Percentiles rank a stretch among this genome's conserved stretches.
phyloP scores from a whole-genome alignment of 768 basidiomycete genomes.

The Suillus fuscotomentosus region DNA sequence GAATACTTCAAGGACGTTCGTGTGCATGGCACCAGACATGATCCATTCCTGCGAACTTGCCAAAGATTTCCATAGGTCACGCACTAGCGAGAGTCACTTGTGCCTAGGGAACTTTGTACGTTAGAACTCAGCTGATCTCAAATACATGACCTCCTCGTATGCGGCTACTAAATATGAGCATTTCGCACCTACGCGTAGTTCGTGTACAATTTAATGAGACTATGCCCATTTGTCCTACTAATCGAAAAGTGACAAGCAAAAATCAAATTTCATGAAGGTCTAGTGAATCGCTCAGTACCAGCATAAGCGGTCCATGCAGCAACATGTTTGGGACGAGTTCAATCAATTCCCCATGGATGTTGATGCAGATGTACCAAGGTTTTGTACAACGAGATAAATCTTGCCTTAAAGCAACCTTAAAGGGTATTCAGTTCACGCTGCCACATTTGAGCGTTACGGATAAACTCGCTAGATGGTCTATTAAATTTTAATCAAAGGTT shows the following conservation, averaged over 20 bases:
- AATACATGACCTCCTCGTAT: background rate
- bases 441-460: constrained; percentile 69
- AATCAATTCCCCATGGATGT: constrained; percentile 51
- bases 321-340: constrained; percentile 38
- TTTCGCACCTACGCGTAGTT: background rate
- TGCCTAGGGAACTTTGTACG: no score
- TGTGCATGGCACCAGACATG: no score
- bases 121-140: background rate
- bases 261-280: background rate
- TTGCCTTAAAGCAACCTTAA: no score
- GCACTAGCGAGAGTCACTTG: no score
- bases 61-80: no score
- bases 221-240: background rate
- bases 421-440: constrained; percentile 56
- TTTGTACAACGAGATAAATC: constrained; percentile 48
- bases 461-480: constrained; percentile 39
- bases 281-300: constrained; percentile 33
- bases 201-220: background rate
- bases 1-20: no score
- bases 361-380: constrained; percentile 41
- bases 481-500: no score
- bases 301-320: constrained; percentile 42
- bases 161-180: background rate
- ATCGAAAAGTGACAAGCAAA: background rate
- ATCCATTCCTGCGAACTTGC: no score